A percentile compares a stretch with the other conserved stretches of the same genome.
Conservation (phyloP, 2,329 filamentous ascomycete species). For the Fusarium oligoseptatum region DNA sequence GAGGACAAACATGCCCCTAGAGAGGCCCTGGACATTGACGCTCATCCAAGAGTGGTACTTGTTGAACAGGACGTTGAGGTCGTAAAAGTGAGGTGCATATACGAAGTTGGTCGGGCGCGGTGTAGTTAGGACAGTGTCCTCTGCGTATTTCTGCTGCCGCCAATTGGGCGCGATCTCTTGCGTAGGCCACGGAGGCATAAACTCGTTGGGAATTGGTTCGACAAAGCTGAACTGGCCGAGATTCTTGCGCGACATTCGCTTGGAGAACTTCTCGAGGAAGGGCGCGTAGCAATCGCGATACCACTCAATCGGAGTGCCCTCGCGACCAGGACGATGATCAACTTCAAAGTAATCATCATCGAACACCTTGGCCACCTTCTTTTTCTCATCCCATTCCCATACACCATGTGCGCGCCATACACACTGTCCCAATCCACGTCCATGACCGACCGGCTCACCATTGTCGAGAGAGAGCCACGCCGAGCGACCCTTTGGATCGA, state of each 20-base stretch:
- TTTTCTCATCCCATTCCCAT: conserved; percentile 52
- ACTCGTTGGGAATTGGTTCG: conserved; percentile 58
- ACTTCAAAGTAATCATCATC: conserved; percentile 53
- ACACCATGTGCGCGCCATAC: conserved; percentile 58
- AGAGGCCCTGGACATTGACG: conserved; percentile 57
- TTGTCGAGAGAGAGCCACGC: conserved; percentile 49
- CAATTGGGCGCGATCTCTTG: conserved; percentile 25
- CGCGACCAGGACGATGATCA: conserved; percentile 54
- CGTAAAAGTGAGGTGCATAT: conserved; percentile 59
- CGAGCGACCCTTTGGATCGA: conserved; percentile 55
- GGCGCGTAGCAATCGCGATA: conserved; percentile 59
- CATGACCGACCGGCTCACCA: conserved; percentile 16
- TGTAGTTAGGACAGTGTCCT: conserved; percentile 45
- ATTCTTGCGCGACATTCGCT: conserved; percentile 50
- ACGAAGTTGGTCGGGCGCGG: conserved; percentile 52
- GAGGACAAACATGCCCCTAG: conserved; percentile 56
- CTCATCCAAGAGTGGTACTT: conserved; percentile 54
- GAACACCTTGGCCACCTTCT: conserved; percentile 44
- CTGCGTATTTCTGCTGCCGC: conserved; percentile 43
- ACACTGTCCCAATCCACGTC: conserved; percentile 50
- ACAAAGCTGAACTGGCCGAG: conserved; percentile 53
- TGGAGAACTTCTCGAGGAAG: conserved; percentile 54
- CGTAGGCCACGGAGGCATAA: conserved; percentile 54
- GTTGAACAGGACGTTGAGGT: conserved; percentile 57
- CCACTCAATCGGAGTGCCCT: conserved; percentile 55